Conservation (phyloP, 2,329 filamentous ascomycete species). For the Neonectria faginata region DNA sequence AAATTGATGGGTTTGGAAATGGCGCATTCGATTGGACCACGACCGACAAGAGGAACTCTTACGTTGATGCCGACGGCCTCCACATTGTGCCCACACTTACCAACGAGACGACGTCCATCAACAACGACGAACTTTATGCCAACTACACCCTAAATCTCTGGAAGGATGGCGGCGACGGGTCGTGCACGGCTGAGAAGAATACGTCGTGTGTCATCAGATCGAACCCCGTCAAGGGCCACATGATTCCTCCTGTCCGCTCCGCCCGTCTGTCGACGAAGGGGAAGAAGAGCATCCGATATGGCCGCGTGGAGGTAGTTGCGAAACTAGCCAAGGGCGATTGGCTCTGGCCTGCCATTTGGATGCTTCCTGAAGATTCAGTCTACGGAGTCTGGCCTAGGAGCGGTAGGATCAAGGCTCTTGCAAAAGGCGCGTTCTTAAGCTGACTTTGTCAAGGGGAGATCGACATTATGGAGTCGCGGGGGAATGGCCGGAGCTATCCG, state of each 20-base stretch:
- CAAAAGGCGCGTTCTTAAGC: neutral
- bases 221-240: constrained; percentile 56
- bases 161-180: constrained; percentile 45
- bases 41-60: constrained; percentile 59
- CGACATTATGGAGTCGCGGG: constrained; percentile 82
- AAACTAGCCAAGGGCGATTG: constrained; percentile 82
- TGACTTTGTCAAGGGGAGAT: constrained; percentile 76
- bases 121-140: constrained; percentile 52
- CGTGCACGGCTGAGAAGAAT: constrained; percentile 55
- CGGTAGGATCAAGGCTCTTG: neutral
- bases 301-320: constrained; percentile 81
- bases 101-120: constrained; percentile 54
- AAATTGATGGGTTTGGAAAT: constrained; percentile 57
- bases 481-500: constrained; percentile 64
- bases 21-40: constrained; percentile 68
- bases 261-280: constrained; percentile 57
- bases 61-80: constrained; percentile 60
- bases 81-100: constrained; percentile 68
- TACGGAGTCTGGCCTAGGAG: constrained; percentile 79
- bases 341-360: constrained; percentile 91
- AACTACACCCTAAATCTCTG: constrained; percentile 60
- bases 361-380: constrained; percentile 78
- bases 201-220: constrained; percentile 54
- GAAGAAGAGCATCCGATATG: constrained; percentile 73
- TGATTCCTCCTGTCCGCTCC: constrained; percentile 63